Conservation (phyloP, 306 rosid genomes). For the Glycine soja region DNA sequence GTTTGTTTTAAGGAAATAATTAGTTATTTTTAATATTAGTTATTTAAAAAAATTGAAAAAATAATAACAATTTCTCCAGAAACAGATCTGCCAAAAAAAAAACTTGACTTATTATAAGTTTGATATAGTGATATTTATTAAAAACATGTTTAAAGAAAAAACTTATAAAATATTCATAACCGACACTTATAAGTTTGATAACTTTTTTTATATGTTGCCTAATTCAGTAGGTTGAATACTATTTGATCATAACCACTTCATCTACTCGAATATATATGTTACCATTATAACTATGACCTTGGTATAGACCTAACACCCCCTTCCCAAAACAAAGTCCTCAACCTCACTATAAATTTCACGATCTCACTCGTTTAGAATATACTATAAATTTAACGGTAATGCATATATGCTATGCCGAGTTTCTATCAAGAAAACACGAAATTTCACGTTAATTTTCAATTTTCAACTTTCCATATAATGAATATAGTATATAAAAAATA, state of each 20-base stretch:
- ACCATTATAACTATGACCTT: background rate
- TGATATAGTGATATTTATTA: background rate
- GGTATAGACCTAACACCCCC: background rate
- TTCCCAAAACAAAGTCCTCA: background rate
- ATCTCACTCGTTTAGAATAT: background rate
- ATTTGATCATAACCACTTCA: constrained; percentile 2
- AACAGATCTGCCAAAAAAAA: background rate
- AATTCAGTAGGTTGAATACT: background rate
- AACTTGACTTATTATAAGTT: background rate
- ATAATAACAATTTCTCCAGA: background rate
- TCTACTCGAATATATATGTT: constrained; percentile 1
- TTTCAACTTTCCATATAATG: background rate
- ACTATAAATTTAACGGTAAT: background rate
- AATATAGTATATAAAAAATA: background rate
- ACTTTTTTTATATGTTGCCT: background rate
- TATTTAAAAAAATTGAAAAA: background rate
- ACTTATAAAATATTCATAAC: background rate
- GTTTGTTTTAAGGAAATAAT: no score
- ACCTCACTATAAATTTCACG: background rate
- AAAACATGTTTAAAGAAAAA: background rate
- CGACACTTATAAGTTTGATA: background rate
- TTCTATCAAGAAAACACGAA: no score
- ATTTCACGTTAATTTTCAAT: no score
- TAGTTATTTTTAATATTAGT: no score
- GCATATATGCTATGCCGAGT: no score